Evolutionary conservation across 306 rosid genomes (phyloP).

Genomic region (Inga laurina): DNA sequence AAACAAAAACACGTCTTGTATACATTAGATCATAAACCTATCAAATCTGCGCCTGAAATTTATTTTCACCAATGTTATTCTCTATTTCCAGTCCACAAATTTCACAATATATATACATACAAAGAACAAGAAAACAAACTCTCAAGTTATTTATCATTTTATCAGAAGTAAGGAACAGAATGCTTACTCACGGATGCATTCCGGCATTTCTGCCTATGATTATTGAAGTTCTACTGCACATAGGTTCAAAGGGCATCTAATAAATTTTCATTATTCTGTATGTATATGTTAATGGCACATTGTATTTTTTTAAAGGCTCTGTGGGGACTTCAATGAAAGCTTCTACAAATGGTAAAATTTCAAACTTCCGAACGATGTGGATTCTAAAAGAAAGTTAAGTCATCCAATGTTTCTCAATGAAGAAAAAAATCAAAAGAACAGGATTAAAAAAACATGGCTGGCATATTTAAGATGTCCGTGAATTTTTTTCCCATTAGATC

Average conservation of each 20-base stretch:
- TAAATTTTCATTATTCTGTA: neutral
- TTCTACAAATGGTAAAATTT: neutral
- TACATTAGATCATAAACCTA: conserved; percentile 2
- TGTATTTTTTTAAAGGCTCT: neutral
- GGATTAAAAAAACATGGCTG: neutral
- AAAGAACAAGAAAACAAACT: neutral
- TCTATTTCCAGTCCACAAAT: neutral
- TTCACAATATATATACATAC: neutral
- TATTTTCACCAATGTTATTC: neutral
- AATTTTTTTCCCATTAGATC: neutral
- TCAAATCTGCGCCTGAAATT: neutral
- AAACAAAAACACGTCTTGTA: neutral
- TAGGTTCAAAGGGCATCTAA: neutral
- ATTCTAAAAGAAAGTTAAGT: neutral
- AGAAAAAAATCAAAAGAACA: neutral
- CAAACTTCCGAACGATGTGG: neutral
- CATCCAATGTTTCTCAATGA: neutral
- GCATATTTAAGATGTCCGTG: neutral
- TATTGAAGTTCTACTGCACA: neutral
- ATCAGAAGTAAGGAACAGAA: neutral
- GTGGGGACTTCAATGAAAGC: neutral
- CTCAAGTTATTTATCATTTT: neutral
- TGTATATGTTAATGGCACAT: neutral
- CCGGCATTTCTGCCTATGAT: neutral
- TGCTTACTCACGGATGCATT: neutral